phyloP scores from a whole-genome alignment of 2,329 filamentous ascomycete species.

The Ambrosiella beaveri region DNA sequence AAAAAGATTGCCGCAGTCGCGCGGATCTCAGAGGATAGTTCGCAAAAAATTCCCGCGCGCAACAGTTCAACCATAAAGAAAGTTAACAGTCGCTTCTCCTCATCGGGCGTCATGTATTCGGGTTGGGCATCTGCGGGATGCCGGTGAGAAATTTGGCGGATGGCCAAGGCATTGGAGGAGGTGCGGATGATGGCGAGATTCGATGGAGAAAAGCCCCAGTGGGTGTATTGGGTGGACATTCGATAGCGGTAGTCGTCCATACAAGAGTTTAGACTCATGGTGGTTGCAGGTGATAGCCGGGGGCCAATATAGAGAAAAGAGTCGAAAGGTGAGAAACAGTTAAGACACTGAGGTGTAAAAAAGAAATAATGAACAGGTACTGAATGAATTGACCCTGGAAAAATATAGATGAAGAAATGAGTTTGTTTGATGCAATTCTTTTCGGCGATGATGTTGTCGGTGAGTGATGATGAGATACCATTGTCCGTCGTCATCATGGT shows the following conservation, averaged over 20 bases:
- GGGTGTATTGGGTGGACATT: slow-evolving; percentile 70
- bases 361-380: too few relatives aligned
- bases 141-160: slow-evolving; percentile 38
- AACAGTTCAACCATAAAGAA: slow-evolving; percentile 52
- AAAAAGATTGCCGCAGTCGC: slow-evolving; percentile 79
- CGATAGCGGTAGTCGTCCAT: slow-evolving; percentile 79
- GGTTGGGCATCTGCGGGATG: slow-evolving; percentile 26
- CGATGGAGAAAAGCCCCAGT: slow-evolving; percentile 78
- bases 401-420: too few relatives aligned
- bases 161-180: slow-evolving; percentile 64
- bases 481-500: too few relatives aligned
- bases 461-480: too few relatives aligned
- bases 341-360: too few relatives aligned
- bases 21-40: slow-evolving; percentile 15
- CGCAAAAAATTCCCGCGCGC: slow-evolving; percentile 35
- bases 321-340: too few relatives aligned
- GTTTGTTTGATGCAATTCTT: too few relatives aligned
- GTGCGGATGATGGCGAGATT: slow-evolving; percentile 54
- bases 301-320: too few relatives aligned
- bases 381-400: too few relatives aligned
- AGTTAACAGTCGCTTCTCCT: slow-evolving; percentile 66
- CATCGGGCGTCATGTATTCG: slow-evolving; percentile 64
- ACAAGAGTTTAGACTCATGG: neutral
- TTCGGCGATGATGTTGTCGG: too few relatives aligned
- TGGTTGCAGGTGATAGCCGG: neutral